Percentiles rank a stretch among this genome's conserved stretches.
Conservation (phyloP, 352 stramenopile species). For the Phytophthora pinifolia region DNA sequence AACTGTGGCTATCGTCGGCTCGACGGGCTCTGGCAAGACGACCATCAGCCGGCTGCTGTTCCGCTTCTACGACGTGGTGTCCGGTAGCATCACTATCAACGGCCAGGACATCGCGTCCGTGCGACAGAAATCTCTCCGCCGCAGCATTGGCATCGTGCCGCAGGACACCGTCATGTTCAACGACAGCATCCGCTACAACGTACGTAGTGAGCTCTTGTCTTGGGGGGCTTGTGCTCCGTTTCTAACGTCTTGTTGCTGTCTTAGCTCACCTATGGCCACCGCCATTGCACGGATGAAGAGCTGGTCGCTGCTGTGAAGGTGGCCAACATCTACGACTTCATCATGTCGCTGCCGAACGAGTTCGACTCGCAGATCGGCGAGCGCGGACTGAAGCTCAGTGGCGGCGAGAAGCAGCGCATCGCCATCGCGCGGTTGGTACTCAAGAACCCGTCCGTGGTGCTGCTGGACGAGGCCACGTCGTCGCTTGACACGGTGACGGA, state of each 20-base stretch:
- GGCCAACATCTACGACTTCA: slow-evolving; percentile 94
- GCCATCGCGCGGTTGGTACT: slow-evolving; percentile 79
- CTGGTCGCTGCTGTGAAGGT: slow-evolving; percentile 88
- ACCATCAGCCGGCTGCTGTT: slow-evolving; percentile 95
- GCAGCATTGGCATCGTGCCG: slow-evolving; percentile 94
- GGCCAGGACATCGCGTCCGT: slow-evolving; percentile 87
- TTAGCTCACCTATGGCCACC: slow-evolving; percentile 91
- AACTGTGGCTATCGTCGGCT: slow-evolving; percentile 93
- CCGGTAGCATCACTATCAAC: slow-evolving; percentile 85
- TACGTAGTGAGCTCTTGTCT: slow-evolving; percentile 41
- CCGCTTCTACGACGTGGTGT: slow-evolving; percentile 95
- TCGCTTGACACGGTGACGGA: slow-evolving; percentile 80
- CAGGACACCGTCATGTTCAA: slow-evolving; percentile 98
- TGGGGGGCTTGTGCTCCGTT: not conserved
- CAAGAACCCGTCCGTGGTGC: slow-evolving; percentile 75
- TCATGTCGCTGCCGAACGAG: slow-evolving; percentile 88
- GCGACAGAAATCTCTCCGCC: slow-evolving; percentile 89
- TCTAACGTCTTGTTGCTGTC: slow-evolving; percentile 7
- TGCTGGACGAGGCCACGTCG: slow-evolving; percentile 80
- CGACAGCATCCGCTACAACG: slow-evolving; percentile 95
- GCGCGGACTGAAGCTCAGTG: slow-evolving; percentile 75
- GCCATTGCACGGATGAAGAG: slow-evolving; percentile 88
- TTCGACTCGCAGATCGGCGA: slow-evolving; percentile 92
- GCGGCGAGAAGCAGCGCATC: slow-evolving; percentile 83
- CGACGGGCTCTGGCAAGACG: slow-evolving; percentile 92